A percentile compares a stretch with the other conserved stretches of the same genome.
Conservation (phyloP, 306 rosid species). For the Coriaria nepalensis region DNA sequence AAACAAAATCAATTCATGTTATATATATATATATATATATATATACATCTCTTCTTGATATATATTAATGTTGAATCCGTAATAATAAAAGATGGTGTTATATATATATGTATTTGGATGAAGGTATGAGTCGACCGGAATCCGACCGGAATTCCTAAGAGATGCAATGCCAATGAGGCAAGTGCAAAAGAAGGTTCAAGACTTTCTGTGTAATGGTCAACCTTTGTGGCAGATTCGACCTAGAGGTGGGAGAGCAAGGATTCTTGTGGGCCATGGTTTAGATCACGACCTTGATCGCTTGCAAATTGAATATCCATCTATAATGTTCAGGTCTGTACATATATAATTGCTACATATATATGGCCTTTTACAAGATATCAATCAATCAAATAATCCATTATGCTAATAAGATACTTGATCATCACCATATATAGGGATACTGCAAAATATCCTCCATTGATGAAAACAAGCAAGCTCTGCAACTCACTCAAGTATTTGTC, state of each 20-base stretch:
- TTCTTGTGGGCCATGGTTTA: conserved; percentile 78
- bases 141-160: conserved; percentile 66
- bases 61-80: too few species aligned
- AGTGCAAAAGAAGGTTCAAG: conserved; percentile 76
- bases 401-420: background rate
- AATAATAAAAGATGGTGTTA: background rate
- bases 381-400: too few species aligned
- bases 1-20: background rate
- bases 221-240: conserved; percentile 72
- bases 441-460: conserved; percentile 86
- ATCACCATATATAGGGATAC: conserved; percentile 76
- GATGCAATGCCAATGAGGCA: conserved; percentile 68
- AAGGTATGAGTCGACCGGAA: conserved; percentile 86
- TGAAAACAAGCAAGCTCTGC: conserved; percentile 95
- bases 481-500: conserved; percentile 85
- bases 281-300: conserved; percentile 74
- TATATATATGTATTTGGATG: too few species aligned
- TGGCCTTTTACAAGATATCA: too few species aligned
- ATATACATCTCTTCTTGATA: too few species aligned
- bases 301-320: conserved; percentile 53
- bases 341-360: background rate
- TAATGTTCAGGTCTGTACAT: conserved; percentile 45
- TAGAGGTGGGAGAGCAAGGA: conserved; percentile 53
- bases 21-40: too few species aligned
- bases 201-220: conserved; percentile 78